Base-by-base conservation (phyloP, 1,284 basidiomycete species). In the Cryptococcus depauperatus region DNA sequence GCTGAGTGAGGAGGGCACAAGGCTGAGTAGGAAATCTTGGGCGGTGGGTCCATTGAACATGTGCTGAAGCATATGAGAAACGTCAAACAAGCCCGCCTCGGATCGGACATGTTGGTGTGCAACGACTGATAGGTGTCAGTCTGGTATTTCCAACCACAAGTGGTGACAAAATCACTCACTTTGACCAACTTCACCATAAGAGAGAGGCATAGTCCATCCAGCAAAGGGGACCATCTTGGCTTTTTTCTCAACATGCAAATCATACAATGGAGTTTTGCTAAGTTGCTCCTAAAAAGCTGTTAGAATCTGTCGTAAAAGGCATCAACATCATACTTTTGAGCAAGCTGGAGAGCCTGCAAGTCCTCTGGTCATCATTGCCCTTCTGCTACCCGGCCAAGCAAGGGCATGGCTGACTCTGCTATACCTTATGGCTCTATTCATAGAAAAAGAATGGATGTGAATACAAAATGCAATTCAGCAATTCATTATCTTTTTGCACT, bases 211-310 rank as follows among this genome's bases (percentile, higher is more conserved):
- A 11, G 81, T 79, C 69, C 82, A 97, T 4, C 93, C 93, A 1
- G 89, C 92, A 66, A 97, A 99, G 0, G 88, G 84, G 1, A 97
- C 91, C 86, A 98, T 92, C 73, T 95, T 95, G 14, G 83, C 95
- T 30, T 79, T 83, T 64, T 90, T 77, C 54, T 79, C 64, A 47
- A 88, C 70, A 68, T 99, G 92, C 66, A 93, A 93, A 59, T 93
- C 86, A 62, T 95, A 91, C 25, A 98, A 75, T 0, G 82, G 81
- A 0, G 93, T 98, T 56, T 76, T 78, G 58, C 62, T 68, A 35
- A 79, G 69, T 73, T 76, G 50, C 34, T 7, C 13, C 23, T 33
- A n/a, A n/a, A n/a, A n/a, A n/a, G n/a, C n/a, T n/a, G n/a, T n/a
- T n/a, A n/a, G n/a, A n/a, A n/a, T n/a, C n/a, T n/a, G n/a, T n/a